Evolutionary conservation across 2,329 filamentous ascomycete genomes (phyloP), one percentile per base, ranked within the genome.

Genomic region (Coniosporium tulheliwenetii): DNA sequence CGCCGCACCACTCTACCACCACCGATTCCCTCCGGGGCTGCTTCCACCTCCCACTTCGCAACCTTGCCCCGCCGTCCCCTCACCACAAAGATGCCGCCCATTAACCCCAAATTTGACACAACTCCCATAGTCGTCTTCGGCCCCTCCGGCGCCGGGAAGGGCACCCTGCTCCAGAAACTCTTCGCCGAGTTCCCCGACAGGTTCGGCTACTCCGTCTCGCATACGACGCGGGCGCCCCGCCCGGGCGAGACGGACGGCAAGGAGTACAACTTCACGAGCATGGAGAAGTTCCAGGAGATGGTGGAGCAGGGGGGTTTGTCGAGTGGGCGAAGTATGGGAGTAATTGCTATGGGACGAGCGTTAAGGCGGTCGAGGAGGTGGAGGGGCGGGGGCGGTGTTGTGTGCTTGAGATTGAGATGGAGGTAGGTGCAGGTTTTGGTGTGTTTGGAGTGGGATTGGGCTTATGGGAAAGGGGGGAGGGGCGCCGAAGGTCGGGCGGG

Each of bases 321-420:
- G 87, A 95, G 69, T 76, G 82, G 65, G 87, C 87, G 41, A 67
- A 81, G 58, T 95, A 94, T 59, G 79, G 85, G 34, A 79, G 77
- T 41, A 94, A 95, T 64, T 67, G 76, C 54, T 95, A 95, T 63
- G 87, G 87, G 42, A 94, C 86, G 5, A 84, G 77, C 57, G 78
- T 85, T 54, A 69, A 72, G 60, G 85, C 85, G 26, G 85, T 94
- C 47, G 69, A 77, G 58, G 73, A 79, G 59, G 72, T 75, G 45
- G 75, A 79, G 63, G 71, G 71, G 37, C 75, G 76, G 62, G 80
- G 78, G 13, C 72, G 71, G 53, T 75, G 86, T 35, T 89, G 87
- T 45, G 77, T 95, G 38, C 66, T 95, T 50, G 89, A 96, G 59
- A 96, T 95, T 56, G 89, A 95, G 70, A 94, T 95, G 85, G 86